Percentiles rank a stretch among this genome's conserved stretches.
Conservation (phyloP, 768 basidiomycete species). For the Lactarius akahatsu region DNA sequence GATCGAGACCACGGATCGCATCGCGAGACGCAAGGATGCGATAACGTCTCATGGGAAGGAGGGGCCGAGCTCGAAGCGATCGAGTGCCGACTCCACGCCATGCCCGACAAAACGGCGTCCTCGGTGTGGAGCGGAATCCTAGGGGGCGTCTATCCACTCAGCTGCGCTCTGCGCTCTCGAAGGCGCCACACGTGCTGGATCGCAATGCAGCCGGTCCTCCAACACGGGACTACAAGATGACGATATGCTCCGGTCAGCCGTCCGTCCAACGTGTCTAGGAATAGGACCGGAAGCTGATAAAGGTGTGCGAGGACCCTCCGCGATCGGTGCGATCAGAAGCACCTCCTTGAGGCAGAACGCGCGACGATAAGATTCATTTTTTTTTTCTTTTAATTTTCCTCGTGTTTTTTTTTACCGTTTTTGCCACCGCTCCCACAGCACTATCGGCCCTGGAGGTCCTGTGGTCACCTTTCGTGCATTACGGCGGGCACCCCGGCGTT, state of each 20-base stretch:
- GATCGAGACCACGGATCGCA: background rate
- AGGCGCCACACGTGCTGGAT: background rate
- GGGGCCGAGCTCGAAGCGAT: background rate
- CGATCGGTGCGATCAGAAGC: constrained; percentile 10
- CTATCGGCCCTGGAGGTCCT: background rate
- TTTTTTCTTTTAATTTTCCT: background rate
- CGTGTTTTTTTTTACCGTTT: background rate
- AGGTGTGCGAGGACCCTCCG: background rate
- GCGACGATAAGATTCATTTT: background rate
- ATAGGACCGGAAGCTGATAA: constrained; percentile 6
- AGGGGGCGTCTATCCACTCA: background rate
- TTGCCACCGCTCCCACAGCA: background rate
- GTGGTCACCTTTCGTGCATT: background rate
- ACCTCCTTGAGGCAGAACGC: constrained; percentile 9
- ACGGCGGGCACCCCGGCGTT: background rate
- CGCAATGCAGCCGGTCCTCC: background rate
- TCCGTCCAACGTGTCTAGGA: background rate
- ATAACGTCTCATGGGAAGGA: background rate
- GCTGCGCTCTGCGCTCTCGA: background rate
- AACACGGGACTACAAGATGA: background rate
- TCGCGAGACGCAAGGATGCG: background rate
- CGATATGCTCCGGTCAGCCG: background rate
- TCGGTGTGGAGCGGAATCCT: background rate
- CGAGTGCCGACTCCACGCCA: background rate
- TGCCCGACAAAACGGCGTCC: background rate